phyloP scores from a whole-genome alignment of 306 rosid species.

The Trichosanthes cucumerina region DNA sequence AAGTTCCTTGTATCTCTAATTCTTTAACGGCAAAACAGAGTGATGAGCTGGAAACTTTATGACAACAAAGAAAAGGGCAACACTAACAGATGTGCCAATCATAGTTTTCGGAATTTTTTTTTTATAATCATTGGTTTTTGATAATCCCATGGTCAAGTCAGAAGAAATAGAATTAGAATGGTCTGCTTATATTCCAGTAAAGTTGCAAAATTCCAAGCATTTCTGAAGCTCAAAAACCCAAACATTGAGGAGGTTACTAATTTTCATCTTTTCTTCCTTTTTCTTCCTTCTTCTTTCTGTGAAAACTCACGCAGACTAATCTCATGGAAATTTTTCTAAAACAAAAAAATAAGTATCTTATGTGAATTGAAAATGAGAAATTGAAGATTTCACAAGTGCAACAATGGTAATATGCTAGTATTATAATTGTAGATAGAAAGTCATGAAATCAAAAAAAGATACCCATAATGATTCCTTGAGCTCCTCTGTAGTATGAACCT shows the following conservation, averaged over 20 bases:
- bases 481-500: slow-evolving; percentile 84
- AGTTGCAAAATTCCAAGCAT: background rate
- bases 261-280: background rate
- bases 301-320: background rate
- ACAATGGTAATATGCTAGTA: background rate
- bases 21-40: background rate
- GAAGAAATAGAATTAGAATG: background rate
- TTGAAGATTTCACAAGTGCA: background rate
- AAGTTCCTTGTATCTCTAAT: background rate
- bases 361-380: background rate
- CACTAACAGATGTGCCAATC: background rate
- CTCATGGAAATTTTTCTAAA: background rate
- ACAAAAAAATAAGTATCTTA: background rate
- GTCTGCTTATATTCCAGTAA: background rate
- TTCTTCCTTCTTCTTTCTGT: no score
- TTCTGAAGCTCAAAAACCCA: background rate
- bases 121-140: background rate
- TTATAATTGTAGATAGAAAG: background rate
- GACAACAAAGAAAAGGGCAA: background rate
- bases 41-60: background rate
- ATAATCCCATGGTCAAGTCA: background rate
- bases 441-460: slow-evolving; percentile 13
- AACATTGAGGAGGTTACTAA: background rate
- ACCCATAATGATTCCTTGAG: slow-evolving; percentile 87
- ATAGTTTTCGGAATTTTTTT: background rate